Conservation (phyloP, 176 grass and related monocot genomes). For the Eleusine indica region DNA sequence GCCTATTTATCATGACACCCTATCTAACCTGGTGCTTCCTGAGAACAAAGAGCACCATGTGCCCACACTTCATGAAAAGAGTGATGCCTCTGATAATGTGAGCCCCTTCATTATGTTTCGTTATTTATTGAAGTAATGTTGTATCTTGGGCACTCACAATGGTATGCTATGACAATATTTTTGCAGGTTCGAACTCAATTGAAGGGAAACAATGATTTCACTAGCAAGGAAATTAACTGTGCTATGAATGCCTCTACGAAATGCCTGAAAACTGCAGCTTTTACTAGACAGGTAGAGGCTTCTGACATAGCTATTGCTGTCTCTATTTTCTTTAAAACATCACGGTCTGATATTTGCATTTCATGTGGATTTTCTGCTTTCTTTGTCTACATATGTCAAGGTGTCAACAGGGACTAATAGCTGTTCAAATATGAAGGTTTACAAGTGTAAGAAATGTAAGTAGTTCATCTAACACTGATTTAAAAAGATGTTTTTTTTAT, state of each 20-base stretch:
- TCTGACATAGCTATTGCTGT: background rate
- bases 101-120: slow-evolving; percentile 11
- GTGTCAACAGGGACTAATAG: too few relatives aligned
- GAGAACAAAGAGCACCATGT: slow-evolving; percentile 8
- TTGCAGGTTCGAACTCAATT: slow-evolving; percentile 15
- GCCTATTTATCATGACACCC: slow-evolving; percentile 6
- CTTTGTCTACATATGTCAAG: too few relatives aligned
- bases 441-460: slow-evolving; percentile 41
- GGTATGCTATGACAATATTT: background rate
- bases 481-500: background rate
- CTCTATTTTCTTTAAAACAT: background rate
- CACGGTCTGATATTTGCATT: background rate
- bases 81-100: slow-evolving; percentile 30
- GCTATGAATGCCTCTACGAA: too few relatives aligned
- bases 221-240: too few relatives aligned
- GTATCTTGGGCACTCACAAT: background rate
- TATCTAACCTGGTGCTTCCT: slow-evolving; percentile 9
- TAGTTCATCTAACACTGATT: slow-evolving; percentile 6
- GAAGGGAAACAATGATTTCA: slow-evolving; percentile 1
- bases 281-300: too few relatives aligned
- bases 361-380: background rate
- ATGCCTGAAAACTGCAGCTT: too few relatives aligned
- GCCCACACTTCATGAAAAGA: slow-evolving; percentile 11
- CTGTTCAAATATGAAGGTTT: background rate
- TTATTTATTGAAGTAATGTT: background rate